Evolutionary conservation across 2,329 filamentous ascomycete genomes (phyloP), one percentile per base, ranked within the genome.

Genomic region (Pseudogymnoascus destructans): DNA sequence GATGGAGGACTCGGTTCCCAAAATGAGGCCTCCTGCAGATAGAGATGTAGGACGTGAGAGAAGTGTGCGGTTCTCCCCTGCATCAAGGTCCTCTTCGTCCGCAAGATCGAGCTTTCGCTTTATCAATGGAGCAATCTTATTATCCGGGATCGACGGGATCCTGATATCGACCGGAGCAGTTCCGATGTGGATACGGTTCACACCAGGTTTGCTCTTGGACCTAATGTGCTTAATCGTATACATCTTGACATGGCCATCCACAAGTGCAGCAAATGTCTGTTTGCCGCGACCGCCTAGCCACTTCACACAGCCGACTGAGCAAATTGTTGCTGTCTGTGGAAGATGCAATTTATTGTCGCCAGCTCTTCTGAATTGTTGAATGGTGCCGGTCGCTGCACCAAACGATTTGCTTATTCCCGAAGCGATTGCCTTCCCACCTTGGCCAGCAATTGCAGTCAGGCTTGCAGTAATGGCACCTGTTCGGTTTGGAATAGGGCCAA

Each of bases 341-440:
- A 89, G 74, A 49, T 85, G 80, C 40, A 90, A 79, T 62, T 88
- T 81, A 69, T 88, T 89, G 67, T 89, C 86, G 9, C 84, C 84
- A 0, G 81, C 86, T 64, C 89, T 86, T 52, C 86, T 82, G 59
- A 90, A 78, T 63, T 86, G 81, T 63, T 77, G 85, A 69, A 86
- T 82, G 42, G 78, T 82, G 59, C 84, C 85, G n/a, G 85, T 86
- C 67, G 85, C 67, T 36, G 68, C 86, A 38, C 83, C 85, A 25
- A 89, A 78, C 3, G 86, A 89, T 67, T 82, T 84, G 67, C 82
- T 87, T 61, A 91, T 83, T 49, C 85, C 85, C 55, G 83, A 84
- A 58, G 85, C 86, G 58, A 91, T 78, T 8, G 85, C 84, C 63
- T 88, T 85, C 5, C 85, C 84, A 9, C 86, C 84, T 64, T 88